Base-by-base conservation (phyloP, 805 yeast species). In the Vanderwaltozyma polyspora region DNA sequence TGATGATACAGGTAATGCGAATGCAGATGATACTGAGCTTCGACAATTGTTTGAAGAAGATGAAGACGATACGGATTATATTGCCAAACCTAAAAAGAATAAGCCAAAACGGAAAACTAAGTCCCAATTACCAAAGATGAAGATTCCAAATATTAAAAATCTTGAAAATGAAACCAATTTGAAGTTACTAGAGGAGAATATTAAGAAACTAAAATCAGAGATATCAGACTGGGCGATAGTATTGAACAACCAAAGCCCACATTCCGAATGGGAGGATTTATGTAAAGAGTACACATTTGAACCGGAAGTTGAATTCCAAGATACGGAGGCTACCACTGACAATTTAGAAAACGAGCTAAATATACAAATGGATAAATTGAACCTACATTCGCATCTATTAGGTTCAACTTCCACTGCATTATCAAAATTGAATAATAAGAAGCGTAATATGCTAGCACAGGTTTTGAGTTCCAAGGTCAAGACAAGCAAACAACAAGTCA, bases 121-220 rank as follows among this genome's bases (percentile, higher is more conserved):
- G 9, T 32, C 28, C 26, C 26, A 36, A 3, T 21, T 12, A 12
- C 29, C 24, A 9, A 21, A 22, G 8, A 38, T 25, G 17, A 22
- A 38, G 16, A 33, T 52, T 29, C 58, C 57, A n/a, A 57, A 57
- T 36, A 42, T 49, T 19, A 56, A 52, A 32, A 55, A 55, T 35
- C 41, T 49, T 5, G 49, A 49, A 30, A 55, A 55, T 38, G 45
- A 45, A 27, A 50, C 44, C 22, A 51, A 49, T 31, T 28, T 55
- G 19, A 40, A 39, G 16, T 31, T 43, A 4, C 32, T 57, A 26
- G 32, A 43, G 14, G 43, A 38, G 6, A 55, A 46, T 31, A 46
- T 57, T n/a, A 33, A 37, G 16, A 35, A 36, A 14, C 35, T 54
- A n/a, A 42, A 48, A 29, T 28, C 30, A 5, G 59, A 55, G 39